phyloP scores from a whole-genome alignment of 768 basidiomycete genomes.

The Lentinula boryana region DNA sequence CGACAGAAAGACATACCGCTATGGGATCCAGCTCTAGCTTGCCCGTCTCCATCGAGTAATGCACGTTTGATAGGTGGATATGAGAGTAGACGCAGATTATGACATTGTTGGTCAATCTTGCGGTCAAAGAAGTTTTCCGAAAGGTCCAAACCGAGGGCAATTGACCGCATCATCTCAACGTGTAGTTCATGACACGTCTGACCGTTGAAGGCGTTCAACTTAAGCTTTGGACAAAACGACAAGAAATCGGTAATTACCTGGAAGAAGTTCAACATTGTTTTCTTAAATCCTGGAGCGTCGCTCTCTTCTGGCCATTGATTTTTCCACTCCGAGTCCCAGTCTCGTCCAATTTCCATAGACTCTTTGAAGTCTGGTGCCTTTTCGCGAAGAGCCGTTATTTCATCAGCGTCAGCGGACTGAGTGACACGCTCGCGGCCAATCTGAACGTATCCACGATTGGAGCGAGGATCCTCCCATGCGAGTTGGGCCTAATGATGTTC shows the following conservation, averaged over 20 bases:
- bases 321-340: constrained; percentile 71
- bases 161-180: constrained; percentile 72
- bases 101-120: constrained; percentile 69
- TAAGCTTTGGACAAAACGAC: neutral
- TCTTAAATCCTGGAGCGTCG: constrained; percentile 61
- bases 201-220: constrained; percentile 10
- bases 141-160: constrained; percentile 74
- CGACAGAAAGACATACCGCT: constrained; percentile 41
- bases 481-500: constrained; percentile 40
- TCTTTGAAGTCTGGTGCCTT: constrained; percentile 82
- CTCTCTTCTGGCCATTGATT: constrained; percentile 75
- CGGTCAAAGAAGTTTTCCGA: constrained; percentile 71
- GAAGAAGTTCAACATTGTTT: constrained; percentile 72
- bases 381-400: constrained; percentile 68
- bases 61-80: constrained; percentile 71
- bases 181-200: constrained; percentile 76
- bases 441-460: constrained; percentile 80
- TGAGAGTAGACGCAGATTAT: constrained; percentile 75
- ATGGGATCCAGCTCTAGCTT: constrained; percentile 79
- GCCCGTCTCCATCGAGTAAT: constrained; percentile 54
- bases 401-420: constrained; percentile 59
- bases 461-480: constrained; percentile 80
- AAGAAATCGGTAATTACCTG: constrained; percentile 32
- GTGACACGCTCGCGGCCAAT: constrained; percentile 81
- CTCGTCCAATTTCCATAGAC: constrained; percentile 84